Evolutionary conservation across 345 rosid genomes (phyloP), one percentile per base, ranked within the genome.

Genomic region (Arabidopsis arenosa): DNA sequence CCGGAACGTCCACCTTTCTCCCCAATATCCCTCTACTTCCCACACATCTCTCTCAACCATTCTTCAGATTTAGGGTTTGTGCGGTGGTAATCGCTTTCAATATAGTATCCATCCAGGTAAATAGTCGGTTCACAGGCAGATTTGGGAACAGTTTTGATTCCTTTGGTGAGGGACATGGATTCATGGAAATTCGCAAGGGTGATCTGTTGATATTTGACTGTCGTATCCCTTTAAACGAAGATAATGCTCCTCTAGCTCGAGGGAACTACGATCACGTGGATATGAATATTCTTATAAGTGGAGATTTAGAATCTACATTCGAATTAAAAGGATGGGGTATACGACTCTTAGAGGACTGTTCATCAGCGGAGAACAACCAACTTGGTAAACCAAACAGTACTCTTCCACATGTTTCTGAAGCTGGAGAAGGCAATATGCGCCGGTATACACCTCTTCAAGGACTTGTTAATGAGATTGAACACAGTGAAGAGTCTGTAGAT

Each of bases 281-380:
- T 5, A 2, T 36, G 7, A 7, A 26, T 3, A 1, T 68, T 53
- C 62, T 23, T 3, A 5, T 23, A 9, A 1, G 5, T 26, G 0
- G 9, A 3, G 3, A 1, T 12, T 26, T 3, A 26, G 1, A 4
- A 43, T 49, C 13, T 23, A 63, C 7, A 2, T 14, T n/a, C 1
- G 1, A 23, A 4, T 21, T 67, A 6, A 52, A 6, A 37, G 61
- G 21, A 67, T 67, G 61, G 72, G 72, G 72, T 37, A 23, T 67
- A 67, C 37, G 37, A 14, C 61, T 52, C 49, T 17, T 15, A 10
- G 70, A 26, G 18, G 67, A 45, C 5, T 30, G 36, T 64, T 45
- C 55, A 45, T 43, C 23, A 43, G 1, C 5, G 1, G 68, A 28
- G 36, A n/a, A n/a, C n/a, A 41, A 7, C 51, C 7, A 3, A 36